Base-by-base conservation (phyloP, 192 early-diverging fungal genomes). In the Umbelopsis sp. region DNA sequence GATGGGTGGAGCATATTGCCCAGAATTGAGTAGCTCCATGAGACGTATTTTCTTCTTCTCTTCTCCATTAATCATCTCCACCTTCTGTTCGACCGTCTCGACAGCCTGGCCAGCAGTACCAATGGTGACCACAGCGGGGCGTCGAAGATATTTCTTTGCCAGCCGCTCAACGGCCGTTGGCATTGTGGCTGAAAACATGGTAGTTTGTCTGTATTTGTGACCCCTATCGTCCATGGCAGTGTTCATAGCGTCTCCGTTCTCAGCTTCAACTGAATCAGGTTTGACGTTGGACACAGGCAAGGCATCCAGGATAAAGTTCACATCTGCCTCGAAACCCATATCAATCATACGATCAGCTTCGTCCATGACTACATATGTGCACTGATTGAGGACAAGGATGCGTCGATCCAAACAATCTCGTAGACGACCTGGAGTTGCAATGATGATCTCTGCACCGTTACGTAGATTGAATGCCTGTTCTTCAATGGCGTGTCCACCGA, bases 161-260 rank as follows among this genome's bases (percentile, higher is more conserved):
- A 99, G 75, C 23, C 95, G 86, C 81, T 99, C 98, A 9, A 99
- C 96, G 1, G 91, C 91, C 2, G 95, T 68, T 7, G 97, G 97
- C 96, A 99, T 98, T 4, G 97, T 99, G 13, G 97, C 97, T 16
- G 97, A 98, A 81, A 99, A 99, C 97, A 99, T 98, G 74, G 95
- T 94, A 1, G 98, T 99, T 79, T 98, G 98, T 44, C 97, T 87
- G 76, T 88, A 95, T 71, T 86, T 83, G 45, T 67, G 48, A 22
- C 70, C 46, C 5, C 10, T 41, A 11, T 71, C 78, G 27, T 75
- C 72, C 35, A 37, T 9, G 4, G 72, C 69, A 58, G 67, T 70
- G 5, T 72, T 66, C 81, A 89, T 75, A 27, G 74, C 75, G 25
- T 80, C 67, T 10, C 78, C 80, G 74, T 89, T 82, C 55, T 90